Conservation (phyloP, 495 filamentous ascomycete species). For the Aspergillus coremiiformis region DNA sequence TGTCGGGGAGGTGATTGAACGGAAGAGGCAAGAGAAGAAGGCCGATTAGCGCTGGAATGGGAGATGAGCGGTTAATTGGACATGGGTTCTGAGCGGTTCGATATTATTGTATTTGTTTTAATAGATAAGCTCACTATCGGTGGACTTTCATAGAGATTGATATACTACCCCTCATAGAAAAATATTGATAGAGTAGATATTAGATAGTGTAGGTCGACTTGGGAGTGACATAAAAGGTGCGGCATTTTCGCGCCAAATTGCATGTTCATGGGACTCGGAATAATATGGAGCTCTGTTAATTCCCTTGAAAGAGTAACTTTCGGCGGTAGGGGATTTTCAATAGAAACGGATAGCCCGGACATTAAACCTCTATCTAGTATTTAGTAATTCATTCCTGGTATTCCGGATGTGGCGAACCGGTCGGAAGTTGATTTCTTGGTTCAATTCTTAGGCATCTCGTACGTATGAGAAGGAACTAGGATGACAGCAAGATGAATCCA, state of each 20-base stretch:
- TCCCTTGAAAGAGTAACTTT: not conserved
- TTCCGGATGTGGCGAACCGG: conserved; percentile 19
- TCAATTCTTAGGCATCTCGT: not conserved
- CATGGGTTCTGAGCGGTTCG: not conserved
- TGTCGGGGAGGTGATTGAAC: conserved; percentile 53
- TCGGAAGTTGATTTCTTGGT: conserved; percentile 13
- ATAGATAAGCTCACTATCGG: not conserved
- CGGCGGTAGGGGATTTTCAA: not conserved
- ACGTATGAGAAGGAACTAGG: no score
- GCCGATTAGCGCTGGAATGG: conserved; percentile 6
- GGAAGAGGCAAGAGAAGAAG: conserved; percentile 34
- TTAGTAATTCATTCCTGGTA: not conserved
- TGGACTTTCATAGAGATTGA: not conserved
- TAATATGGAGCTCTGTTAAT: not conserved
- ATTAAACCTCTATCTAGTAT: not conserved
- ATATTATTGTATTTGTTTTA: not conserved
- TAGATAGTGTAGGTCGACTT: not conserved
- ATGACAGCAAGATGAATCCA: no score
- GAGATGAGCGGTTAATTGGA: not conserved
- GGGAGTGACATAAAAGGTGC: not conserved
- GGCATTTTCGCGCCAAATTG: not conserved
- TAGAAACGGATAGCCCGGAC: not conserved
- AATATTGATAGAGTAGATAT: not conserved
- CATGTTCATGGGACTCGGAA: not conserved
- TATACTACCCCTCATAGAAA: not conserved